Base-by-base conservation (phyloP, 2,329 filamentous ascomycete genomes). In the Apiospora sp. region DNA sequence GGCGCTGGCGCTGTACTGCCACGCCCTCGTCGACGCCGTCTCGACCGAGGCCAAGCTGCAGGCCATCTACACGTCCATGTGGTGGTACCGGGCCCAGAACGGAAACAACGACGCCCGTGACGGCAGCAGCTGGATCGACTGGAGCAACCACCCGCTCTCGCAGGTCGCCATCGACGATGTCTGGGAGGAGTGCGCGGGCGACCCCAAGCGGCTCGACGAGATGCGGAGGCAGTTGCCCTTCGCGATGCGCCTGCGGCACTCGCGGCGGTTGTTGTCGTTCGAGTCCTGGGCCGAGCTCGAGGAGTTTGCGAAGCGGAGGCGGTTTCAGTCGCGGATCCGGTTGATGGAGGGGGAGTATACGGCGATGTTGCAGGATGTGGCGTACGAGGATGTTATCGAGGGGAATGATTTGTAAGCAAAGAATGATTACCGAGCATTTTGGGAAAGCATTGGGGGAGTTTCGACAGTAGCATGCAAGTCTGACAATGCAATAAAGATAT, bases 21-120 rank as follows among this genome's bases (percentile, higher is more conserved):
- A 64, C 34, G 58, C 34, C 34, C 58, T 69, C 27, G 27, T 49
- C 27, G 44, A 49, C 43, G 67, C 48, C 24, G 67, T 49, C 6
- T 69, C 67, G 67, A 49, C 67, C 34, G 44, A 69, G 44, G 67
- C 67, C 43, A 49, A 49, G 44, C 67, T 69, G 67, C 67, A 44
- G 19, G 44, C 67, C 44, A 46, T 69, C 19, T 64, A 64, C 19
- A 64, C 30, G 8, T 3, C 19, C 30, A 64, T 41, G 58, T 41
- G 58, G 58, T 64, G 58, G 58, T 64, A 64, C 34, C 58, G 58
- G 8, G 58, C 58, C 19, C 54, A 61, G 27, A 22, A 34, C 34
- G 54, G 46, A 4, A n/a, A 22, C 8, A 19, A 19, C 58, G 58
- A 64, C 19, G 30, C 22, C 30, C 2, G 4, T 8, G 34, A 34